Evolutionary conservation across 1,139 yeast species (phyloP), one percentile per base, ranked within the genome.

Genomic region (Trichomonascaceae sp.): DNA sequence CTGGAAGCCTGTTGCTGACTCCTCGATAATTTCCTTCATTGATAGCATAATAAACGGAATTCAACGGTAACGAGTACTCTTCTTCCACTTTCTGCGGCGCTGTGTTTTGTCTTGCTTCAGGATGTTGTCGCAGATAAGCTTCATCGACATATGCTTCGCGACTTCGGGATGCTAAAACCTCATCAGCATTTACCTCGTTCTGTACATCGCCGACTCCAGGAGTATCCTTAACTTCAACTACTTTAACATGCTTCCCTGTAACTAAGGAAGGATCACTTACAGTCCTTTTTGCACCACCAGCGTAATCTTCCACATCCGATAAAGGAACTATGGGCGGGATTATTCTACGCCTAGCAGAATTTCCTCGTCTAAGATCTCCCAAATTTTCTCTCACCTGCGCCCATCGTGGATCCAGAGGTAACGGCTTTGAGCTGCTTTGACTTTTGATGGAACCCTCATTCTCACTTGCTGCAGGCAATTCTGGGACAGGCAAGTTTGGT

Each of bases 221-320:
- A 22, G 43, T 44, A 22, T 50, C 49, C 49, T 58, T 55, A 10
- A 63, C 60, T 20, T 59, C 54, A 17, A 63, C 51, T 32, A 58
- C 55, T 51, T 59, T 57, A 43, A 63, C 65, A 55, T 64, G 67
- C 17, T 60, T 63, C 1, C 68, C 68, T n/a, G 66, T 63, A 45
- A 55, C 57, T 13, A 64, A 52, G 3, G 64, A 59, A 15, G 67
- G 65, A 24, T 61, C 57, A 13, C 66, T 57, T 30, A 63, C 60
- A 9, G 61, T 58, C 18, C 52, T 52, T 8, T 60, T 57, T 8
- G 60, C 58, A 2, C 63, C 63, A 22, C 56, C 58, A 19, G 54
- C 56, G 49, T 65, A 65, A 38, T 60, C 63, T 10, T 62, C 65
- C 5, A 64, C 56, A 1, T 52, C 58, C 8, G 55, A 50, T 45